These are phyloP conservation scores for Myxozyma lipomycoides DNA, from an alignment of 805 yeast species.

Conservation along the genomic window DNA sequence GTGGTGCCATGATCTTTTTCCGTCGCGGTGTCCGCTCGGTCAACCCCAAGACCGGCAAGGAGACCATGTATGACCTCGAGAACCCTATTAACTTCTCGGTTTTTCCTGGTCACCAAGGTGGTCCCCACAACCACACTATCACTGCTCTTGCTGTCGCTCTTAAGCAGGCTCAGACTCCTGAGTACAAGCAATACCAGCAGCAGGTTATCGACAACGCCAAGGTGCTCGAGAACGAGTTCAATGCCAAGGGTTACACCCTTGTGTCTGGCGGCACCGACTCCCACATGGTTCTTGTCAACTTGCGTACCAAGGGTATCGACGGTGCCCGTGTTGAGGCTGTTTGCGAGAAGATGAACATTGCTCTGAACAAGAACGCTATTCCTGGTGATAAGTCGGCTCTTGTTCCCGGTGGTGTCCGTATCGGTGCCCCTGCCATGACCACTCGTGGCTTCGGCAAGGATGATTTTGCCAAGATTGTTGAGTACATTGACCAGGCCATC, in stretches of 20 bases:
- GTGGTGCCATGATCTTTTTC: constrained; percentile 99
- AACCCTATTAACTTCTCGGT: constrained; percentile 95
- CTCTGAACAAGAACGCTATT: constrained; percentile 93
- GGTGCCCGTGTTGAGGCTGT: constrained; percentile 97
- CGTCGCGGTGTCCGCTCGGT: constrained; percentile 90
- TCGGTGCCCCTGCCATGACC: constrained; percentile 98
- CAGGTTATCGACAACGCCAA: constrained; percentile 87
- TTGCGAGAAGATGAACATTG: constrained; percentile 90
- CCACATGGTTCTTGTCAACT: constrained; percentile 87
- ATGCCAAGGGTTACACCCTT: constrained; percentile 66
- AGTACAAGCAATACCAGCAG: constrained; percentile 83
- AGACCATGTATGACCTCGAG: constrained; percentile 85
- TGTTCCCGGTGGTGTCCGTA: constrained; percentile 95
- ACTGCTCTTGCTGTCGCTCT: constrained; percentile 96
- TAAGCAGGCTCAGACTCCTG: constrained; percentile 88
- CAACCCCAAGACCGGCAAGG: constrained; percentile 87
- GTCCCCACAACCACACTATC: constrained; percentile 99
- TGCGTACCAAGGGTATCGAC: constrained; percentile 85
- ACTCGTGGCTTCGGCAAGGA: constrained; percentile 91
- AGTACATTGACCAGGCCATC: constrained; percentile 77
- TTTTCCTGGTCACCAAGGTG: constrained; percentile 99
- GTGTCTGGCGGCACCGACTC: constrained; percentile 96
- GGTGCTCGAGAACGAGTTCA: constrained; percentile 71
- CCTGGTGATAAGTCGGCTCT: constrained; percentile 97
- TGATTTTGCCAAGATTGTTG: constrained; percentile 76